Base-by-base conservation (phyloP, 352 stramenopile genomes). In the Phytopythium litorale region DNA sequence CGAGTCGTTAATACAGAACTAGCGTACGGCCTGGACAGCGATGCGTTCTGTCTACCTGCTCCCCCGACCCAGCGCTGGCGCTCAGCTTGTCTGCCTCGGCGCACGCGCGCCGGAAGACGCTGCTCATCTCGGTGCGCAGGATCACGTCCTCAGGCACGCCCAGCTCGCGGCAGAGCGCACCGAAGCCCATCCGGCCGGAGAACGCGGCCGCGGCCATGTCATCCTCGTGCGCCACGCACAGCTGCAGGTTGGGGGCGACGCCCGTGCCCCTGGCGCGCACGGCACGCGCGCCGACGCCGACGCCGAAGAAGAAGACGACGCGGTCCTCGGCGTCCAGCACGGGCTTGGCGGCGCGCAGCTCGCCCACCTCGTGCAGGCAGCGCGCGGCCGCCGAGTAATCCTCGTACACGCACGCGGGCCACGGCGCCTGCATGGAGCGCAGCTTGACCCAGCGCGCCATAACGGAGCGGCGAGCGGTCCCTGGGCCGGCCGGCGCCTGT, bases 271-370 rank as follows among this genome's bases (percentile, higher is more conserved):
- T 56, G n/a, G 72, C 70, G 35, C 69, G 71, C 37, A 64, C 74
- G 15, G 70, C 72, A 16, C 53, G 56, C n/a, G 69, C 65, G 3
- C 72, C 74, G 25, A 93, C 76, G 48, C 72, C 74, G 25, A 93
- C 76, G 48, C 87, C 87, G 51, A 95, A 89, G 72, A 92, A 93
- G 65, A 84, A 86, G 45, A 95, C 58, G n/a, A 95, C 63, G 63
- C 75, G 74, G 63, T 95, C 84, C 56, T 92, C 87, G 4, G 28
- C 40, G 56, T 88, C 76, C n/a, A 89, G 67, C 62, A 64, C 71
- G 5, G 81, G 81, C 51, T 89, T 89, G 42, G n/a, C 35, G 13
- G 50, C 53, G 23, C 76, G 71, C 30, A 92, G 56, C 5, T 59
- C 40, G 48, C 52, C 68, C 46, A 82, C 43, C 37, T 93, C 84